Evolutionary conservation across 768 basidiomycete species (phyloP).

Genomic region (Russula sp.): DNA sequence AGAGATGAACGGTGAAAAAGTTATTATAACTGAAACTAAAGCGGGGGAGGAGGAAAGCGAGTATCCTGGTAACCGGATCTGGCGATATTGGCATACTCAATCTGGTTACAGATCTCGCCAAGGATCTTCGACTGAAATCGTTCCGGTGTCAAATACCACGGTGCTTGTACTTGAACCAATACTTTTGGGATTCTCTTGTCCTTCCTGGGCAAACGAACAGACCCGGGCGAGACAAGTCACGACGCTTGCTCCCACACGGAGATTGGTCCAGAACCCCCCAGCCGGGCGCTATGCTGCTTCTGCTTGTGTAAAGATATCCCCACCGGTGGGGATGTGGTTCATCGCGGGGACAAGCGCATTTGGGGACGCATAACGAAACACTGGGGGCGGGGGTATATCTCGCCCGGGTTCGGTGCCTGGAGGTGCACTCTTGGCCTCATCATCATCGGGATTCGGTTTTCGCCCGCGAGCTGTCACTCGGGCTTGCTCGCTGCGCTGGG

Average conservation of each 20-base stretch:
- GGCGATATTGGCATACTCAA: constrained; percentile 12
- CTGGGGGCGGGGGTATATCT: not conserved
- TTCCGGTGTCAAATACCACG: constrained; percentile 7
- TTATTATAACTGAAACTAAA: too few species aligned
- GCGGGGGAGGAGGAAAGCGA: not conserved
- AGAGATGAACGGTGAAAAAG: too few species aligned
- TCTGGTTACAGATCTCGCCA: not conserved
- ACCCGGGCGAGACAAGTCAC: not conserved
- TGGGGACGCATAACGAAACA: constrained; percentile 7
- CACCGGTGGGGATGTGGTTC: not conserved
- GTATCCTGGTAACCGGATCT: constrained; percentile 3
- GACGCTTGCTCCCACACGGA: not conserved
- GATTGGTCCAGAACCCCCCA: not conserved
- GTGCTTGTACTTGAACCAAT: not conserved
- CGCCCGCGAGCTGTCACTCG: constrained; percentile 4
- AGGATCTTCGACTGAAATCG: constrained; percentile 17
- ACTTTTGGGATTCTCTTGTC: not conserved
- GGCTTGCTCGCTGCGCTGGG: not conserved
- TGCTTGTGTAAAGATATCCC: not conserved
- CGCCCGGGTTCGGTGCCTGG: not conserved
- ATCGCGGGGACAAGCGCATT: not conserved
- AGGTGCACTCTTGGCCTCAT: not conserved
- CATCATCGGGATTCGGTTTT: constrained; percentile 12
- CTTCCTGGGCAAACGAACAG: not conserved
- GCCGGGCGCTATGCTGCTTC: not conserved